Evolutionary conservation across 345 rosid genomes (phyloP), one percentile per base, ranked within the genome.

Genomic region (Cochlearia excelsa): DNA sequence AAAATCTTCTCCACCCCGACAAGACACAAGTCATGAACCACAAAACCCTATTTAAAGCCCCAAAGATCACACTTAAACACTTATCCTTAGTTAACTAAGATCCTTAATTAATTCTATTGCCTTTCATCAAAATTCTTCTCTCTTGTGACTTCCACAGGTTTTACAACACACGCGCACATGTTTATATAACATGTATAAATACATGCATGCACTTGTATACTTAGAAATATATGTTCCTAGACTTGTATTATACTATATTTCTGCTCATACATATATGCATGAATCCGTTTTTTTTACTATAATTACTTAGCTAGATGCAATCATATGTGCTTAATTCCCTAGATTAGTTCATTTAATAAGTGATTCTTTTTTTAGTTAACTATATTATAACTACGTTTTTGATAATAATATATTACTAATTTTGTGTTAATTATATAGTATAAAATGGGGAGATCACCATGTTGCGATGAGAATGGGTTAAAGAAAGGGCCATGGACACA

Each of bases 401-500:
- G 23, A 16, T 16, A 16, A 16, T 16, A 16, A 16, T 16, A 16
- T 16, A 16, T 16, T 16, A 16, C 23, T 16, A 16, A 16, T 16
- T 16, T 16, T 16, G 23, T 16, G 23, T 16, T 16, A 16, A 16
- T 16, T 16, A 16, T 61, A 48, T 2, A 63, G 61, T 40, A 1
- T 33, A 68, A 40, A 70, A 80, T 78, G 84, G 79, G 75, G 82
- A 82, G 23, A 16, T 16, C 23, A 16, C 23, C 23, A 16, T 16
- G 23, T 16, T 16, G 23, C 23, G 23, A 16, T 5, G 85, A 82
- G 57, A 78, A 54, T 35, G 79, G 82, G 6, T 26, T 82, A 4
- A 86, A 82, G 69, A 86, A 82, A 73, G 95, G 95, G 39, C 88
- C 95, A 11, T 86, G 95, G 95, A 82, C 84, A 6, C 82, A 80